Conservation (phyloP, 495 filamentous ascomycete species). For the Terfezia boudieri region DNA sequence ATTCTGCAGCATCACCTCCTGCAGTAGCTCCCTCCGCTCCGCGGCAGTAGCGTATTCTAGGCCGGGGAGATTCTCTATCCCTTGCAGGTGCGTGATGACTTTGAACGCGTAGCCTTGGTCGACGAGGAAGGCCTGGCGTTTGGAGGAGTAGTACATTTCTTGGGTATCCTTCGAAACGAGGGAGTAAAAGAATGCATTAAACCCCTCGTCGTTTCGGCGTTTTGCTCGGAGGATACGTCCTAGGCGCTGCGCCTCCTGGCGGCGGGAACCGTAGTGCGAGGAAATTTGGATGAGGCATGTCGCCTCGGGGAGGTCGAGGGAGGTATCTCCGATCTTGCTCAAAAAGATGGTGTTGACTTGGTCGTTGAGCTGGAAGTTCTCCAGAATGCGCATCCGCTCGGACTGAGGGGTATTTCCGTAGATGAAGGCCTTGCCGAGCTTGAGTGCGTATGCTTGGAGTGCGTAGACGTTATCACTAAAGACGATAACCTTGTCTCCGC, state of each 20-base stretch:
- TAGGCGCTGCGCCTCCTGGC: conserved; percentile 88
- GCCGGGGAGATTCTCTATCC: conserved; percentile 61
- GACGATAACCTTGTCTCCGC: conserved; percentile 96
- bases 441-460: conserved; percentile 60
- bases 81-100: conserved; percentile 88
- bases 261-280: conserved; percentile 90
- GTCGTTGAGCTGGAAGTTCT: conserved; percentile 93
- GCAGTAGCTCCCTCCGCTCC: conserved; percentile 72
- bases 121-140: conserved; percentile 91
- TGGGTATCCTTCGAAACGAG: conserved; percentile 91
- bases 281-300: conserved; percentile 97
- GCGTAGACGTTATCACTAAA: conserved; percentile 98
- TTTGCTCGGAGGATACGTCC: conserved; percentile 92
- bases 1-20: conserved; percentile 80
- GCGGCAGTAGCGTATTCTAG: conserved; percentile 59
- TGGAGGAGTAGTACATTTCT: conserved; percentile 96
- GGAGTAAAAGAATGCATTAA: conserved; percentile 98
- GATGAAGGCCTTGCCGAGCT: conserved; percentile 75
- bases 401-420: conserved; percentile 71
- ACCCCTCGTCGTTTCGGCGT: conserved; percentile 90
- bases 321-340: conserved; percentile 95
- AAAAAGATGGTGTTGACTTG: conserved; percentile 89
- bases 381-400: conserved; percentile 73
- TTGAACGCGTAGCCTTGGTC: conserved; percentile 99
- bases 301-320: conserved; percentile 85